Conservation (phyloP, 257 asterid genomes). For the Nicotiana obtusifolia region DNA sequence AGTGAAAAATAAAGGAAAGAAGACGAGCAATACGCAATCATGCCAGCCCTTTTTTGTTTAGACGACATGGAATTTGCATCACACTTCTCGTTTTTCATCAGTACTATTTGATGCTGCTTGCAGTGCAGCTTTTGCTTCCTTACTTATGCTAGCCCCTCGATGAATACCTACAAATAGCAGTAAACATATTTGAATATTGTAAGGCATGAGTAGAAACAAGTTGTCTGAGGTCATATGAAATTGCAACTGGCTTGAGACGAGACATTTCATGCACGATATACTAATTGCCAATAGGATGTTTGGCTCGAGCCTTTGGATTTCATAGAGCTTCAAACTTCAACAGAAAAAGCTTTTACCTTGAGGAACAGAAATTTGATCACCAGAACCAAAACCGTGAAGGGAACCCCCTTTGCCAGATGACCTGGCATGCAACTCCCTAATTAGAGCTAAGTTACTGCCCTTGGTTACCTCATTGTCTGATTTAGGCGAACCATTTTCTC, state of each 20-base stretch:
- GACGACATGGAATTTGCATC: conserved; percentile 5
- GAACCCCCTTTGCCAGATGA: conserved; percentile 33
- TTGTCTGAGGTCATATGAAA: background rate
- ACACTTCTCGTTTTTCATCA: conserved; percentile 21
- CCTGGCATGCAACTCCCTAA: conserved; percentile 40
- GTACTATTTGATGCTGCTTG: conserved; percentile 13
- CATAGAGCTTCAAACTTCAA: background rate
- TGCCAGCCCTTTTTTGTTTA: background rate
- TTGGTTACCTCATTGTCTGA: conserved; percentile 26
- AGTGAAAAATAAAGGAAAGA: background rate
- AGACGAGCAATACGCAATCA: background rate
- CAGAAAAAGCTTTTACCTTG: background rate
- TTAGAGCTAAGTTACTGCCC: conserved; percentile 22
- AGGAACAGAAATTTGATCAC: conserved; percentile 20
- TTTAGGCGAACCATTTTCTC: conserved; percentile 33
- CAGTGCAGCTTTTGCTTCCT: conserved; percentile 13
- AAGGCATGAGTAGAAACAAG: background rate
- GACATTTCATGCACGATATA: background rate
- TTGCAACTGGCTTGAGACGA: background rate
- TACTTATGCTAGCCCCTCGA: conserved; percentile 13
- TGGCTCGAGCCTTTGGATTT: background rate
- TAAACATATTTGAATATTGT: background rate
- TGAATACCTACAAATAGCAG: conserved; percentile 21
- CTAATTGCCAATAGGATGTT: background rate
- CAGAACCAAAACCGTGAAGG: conserved; percentile 36